Percentiles rank a stretch among this genome's conserved stretches.
These are phyloP conservation scores for Cantharellus cinnabarinus DNA, from an alignment of 768 basidiomycete genomes.

Conservation along the genomic window DNA sequence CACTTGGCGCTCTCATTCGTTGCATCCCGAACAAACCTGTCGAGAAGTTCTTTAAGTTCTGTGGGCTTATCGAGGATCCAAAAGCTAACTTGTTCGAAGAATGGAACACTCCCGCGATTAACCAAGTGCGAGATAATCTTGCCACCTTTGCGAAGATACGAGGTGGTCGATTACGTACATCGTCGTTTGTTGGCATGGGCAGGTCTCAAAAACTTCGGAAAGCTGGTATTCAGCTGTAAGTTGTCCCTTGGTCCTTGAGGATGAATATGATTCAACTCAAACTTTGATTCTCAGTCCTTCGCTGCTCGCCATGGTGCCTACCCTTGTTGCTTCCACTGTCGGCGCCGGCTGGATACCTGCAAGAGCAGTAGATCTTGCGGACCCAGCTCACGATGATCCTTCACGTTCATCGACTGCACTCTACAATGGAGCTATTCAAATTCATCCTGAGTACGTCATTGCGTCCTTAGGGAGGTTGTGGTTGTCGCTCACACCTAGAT, in stretches of 20 bases:
- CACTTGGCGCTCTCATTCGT: slow-evolving; percentile 67
- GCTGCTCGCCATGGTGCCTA: slow-evolving; percentile 58
- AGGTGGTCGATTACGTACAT: slow-evolving; percentile 60
- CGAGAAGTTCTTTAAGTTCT: slow-evolving; percentile 34
- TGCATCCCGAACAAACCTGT: slow-evolving; percentile 63
- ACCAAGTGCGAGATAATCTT: slow-evolving; percentile 71
- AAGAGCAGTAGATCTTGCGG: slow-evolving; percentile 31
- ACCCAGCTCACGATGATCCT: slow-evolving; percentile 58
- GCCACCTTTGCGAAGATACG: slow-evolving; percentile 62
- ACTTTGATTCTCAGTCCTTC: slow-evolving; percentile 29
- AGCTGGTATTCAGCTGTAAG: slow-evolving; percentile 19
- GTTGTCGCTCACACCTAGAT: too few species aligned
- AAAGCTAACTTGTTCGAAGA: slow-evolving; percentile 25
- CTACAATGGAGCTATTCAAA: too few species aligned
- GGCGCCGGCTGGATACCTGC: slow-evolving; percentile 43
- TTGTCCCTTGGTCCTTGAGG: slow-evolving; percentile 9
- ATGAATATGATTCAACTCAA: too few species aligned
- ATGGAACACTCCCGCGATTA: slow-evolving; percentile 60
- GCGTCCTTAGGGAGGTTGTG: too few species aligned
- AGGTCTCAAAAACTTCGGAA: slow-evolving; percentile 34
- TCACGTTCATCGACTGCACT: slow-evolving; percentile 36
- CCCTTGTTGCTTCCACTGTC: slow-evolving; percentile 47
- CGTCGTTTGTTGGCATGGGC: slow-evolving; percentile 70
- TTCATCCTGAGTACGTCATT: too few species aligned
- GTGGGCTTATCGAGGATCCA: slow-evolving; percentile 41